Base-by-base conservation (phyloP, 2,329 filamentous ascomycete species). In the Cadophora luteo-olivacea region DNA sequence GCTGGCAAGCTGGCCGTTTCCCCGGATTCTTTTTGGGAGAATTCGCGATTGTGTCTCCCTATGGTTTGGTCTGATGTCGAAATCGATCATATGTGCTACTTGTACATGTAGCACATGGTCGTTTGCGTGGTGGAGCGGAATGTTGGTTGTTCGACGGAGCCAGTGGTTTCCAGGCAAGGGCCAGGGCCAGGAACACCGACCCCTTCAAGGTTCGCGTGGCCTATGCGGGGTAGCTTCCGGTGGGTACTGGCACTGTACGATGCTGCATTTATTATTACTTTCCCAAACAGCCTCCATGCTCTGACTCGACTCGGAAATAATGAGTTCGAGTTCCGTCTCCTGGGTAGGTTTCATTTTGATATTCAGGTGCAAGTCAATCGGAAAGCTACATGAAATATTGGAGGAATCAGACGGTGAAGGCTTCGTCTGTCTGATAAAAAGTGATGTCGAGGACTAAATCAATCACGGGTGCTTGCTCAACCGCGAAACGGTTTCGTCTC, bases 401-500 rank as follows among this genome's bases (percentile, higher is more conserved):
- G 24, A 55, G 16, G 7, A 11, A 19, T 33, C 29, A 55, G 51
- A 55, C 51, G 51, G 22, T 25, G 25, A 33, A 55, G 4, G 22
- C 36, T 45, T n/a, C 25, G 54, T n/a, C 9, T 36, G 6, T 36
- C 19, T 36, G 32, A 14, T 7, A 12, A 41, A 14, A 14, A 32
- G 45, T 12, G 45, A n/a, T 36, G 19, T 29, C n/a, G 32, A 48
- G 22, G 36, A 24, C 69, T 38, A 64, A 49, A 52, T 52, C 41
- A 36, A 38, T 9, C 36, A 38, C 66, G 67, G 66, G 41, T 65
- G 57, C 52, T 32, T 71, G 65, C 71, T 65, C 55, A 63, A 61
- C 64, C 55, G 70, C 65, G 70, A 73, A 73, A 72, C 69, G 7
- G 68, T 72, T 71, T 73, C 72, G 71, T 71, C 69, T 72, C 71